A percentile compares a stretch with the other conserved stretches of the same genome.
These are phyloP conservation scores for Solanum hybrid DNA, from an alignment of 305 asterid species.

Conservation along the genomic window DNA sequence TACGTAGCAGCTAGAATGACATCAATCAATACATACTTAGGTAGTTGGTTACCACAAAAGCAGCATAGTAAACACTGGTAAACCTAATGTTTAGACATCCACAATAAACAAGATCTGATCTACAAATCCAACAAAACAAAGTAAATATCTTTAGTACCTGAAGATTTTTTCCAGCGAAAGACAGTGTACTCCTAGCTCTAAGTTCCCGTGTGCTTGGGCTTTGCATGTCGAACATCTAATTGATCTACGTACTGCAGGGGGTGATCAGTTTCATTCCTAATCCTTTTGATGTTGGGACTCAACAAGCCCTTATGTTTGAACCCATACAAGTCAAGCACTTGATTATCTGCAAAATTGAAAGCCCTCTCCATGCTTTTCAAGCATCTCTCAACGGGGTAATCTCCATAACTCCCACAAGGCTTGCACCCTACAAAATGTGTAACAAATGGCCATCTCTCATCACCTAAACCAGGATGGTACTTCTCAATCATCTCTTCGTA, in stretches of 20 bases:
- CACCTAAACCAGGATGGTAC: slow-evolving; percentile 82
- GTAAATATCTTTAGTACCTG: slow-evolving; percentile 21
- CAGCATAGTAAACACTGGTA: background rate
- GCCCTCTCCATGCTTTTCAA: slow-evolving; percentile 92
- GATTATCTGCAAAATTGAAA: slow-evolving; percentile 91
- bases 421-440: slow-evolving; percentile 96
- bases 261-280: slow-evolving; percentile 61
- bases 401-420: slow-evolving; percentile 90
- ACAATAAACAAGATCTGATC: background rate
- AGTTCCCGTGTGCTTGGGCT: slow-evolving; percentile 26
- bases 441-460: slow-evolving; percentile 94
- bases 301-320: slow-evolving; percentile 85
- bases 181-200: slow-evolving; percentile 25
- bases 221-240: slow-evolving; percentile 69
- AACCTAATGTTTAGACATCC: background rate
- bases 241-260: slow-evolving; percentile 69
- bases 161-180: slow-evolving; percentile 15
- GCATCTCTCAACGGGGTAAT: slow-evolving; percentile 79
- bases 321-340: slow-evolving; percentile 77
- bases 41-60: background rate
- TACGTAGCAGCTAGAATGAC: background rate
- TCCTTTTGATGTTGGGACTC: slow-evolving; percentile 76
- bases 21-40: background rate
- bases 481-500: slow-evolving; percentile 90
- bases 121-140: background rate